Conservation (phyloP, 2,329 filamentous ascomycete species). For the Aureobasidium sp. region DNA sequence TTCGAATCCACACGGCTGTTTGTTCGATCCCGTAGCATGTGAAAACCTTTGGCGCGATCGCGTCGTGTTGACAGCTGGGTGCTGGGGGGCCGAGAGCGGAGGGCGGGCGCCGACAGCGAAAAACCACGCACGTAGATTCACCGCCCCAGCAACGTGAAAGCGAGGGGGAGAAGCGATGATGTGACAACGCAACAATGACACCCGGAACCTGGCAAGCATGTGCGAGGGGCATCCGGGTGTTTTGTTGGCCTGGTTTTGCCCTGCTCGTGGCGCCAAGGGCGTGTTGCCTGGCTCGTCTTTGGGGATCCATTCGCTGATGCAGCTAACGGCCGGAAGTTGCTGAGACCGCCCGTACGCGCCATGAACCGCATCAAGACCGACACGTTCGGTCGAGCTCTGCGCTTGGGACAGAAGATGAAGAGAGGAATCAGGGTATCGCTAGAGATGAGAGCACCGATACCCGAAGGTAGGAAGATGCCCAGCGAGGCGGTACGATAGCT, state of each 20-base stretch:
- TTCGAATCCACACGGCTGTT: not conserved
- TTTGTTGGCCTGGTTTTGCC: not conserved
- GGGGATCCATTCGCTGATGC: slow-evolving; percentile 4
- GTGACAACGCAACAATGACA: not conserved
- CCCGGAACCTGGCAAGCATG: not conserved
- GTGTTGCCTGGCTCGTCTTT: not conserved
- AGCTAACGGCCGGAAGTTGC: slow-evolving; percentile 10
- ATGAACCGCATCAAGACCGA: not conserved
- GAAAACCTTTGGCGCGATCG: not conserved
- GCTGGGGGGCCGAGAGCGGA: not conserved
- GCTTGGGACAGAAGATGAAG: no score
- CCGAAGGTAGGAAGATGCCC: not conserved
- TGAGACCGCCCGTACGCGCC: slow-evolving; percentile 1
- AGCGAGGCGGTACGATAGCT: not conserved
- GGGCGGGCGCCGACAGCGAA: not conserved
- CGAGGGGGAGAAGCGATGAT: not conserved
- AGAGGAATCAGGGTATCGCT: not conserved
- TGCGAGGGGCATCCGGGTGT: not conserved
- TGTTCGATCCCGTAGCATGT: not conserved
- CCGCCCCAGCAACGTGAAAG: not conserved
- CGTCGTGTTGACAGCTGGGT: not conserved
- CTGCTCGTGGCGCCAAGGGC: slow-evolving; percentile 6
- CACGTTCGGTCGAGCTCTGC: not conserved
- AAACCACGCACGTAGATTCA: not conserved
- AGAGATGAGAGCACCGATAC: not conserved